A percentile compares a stretch with the other conserved stretches of the same genome.
These are phyloP conservation scores for Fusarium nanum DNA, from an alignment of 2,329 filamentous ascomycete species.

Conservation along the genomic window DNA sequence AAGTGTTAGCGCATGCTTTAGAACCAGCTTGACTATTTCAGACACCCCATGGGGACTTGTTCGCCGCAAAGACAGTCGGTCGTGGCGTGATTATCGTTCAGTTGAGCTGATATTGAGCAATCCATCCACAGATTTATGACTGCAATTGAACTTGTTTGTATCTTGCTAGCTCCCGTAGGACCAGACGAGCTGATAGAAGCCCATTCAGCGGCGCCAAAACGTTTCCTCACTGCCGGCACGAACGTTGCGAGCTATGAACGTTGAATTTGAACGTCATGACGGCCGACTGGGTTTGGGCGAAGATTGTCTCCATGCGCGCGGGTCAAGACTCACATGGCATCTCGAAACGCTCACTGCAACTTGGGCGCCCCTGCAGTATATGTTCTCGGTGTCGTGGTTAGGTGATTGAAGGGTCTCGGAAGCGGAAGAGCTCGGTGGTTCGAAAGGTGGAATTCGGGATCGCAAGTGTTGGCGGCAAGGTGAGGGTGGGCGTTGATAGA, in stretches of 20 bases:
- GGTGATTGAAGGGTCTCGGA: conserved; percentile 24
- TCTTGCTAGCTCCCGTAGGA: conserved; percentile 12
- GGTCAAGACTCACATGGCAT: conserved; percentile 54
- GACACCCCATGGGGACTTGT: conserved; percentile 9
- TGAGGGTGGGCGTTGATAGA: conserved; percentile 24
- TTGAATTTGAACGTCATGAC: neutral
- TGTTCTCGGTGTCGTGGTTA: conserved; percentile 34
- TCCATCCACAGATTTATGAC: conserved; percentile 22
- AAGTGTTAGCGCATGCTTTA: conserved; percentile 36
- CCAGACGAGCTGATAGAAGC: conserved; percentile 16
- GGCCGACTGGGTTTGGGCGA: conserved; percentile 14
- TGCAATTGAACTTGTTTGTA: conserved; percentile 40
- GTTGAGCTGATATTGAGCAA: conserved; percentile 11
- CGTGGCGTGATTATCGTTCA: conserved; percentile 7
- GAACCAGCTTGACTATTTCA: neutral
- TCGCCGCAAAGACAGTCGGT: conserved; percentile 8
- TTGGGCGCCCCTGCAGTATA: conserved; percentile 37
- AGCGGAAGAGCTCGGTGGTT: conserved; percentile 32
- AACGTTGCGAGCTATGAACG: conserved; percentile 25
- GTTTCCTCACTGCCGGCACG: conserved; percentile 5
- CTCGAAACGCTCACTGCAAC: conserved; percentile 47
- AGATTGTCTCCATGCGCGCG: conserved; percentile 17
- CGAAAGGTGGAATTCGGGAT: conserved; percentile 29
- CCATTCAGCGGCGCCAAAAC: conserved; percentile 13
- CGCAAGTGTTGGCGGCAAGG: conserved; percentile 36